Conservation (phyloP, 805 yeast species). For the Kockiozyma suomiensis region DNA sequence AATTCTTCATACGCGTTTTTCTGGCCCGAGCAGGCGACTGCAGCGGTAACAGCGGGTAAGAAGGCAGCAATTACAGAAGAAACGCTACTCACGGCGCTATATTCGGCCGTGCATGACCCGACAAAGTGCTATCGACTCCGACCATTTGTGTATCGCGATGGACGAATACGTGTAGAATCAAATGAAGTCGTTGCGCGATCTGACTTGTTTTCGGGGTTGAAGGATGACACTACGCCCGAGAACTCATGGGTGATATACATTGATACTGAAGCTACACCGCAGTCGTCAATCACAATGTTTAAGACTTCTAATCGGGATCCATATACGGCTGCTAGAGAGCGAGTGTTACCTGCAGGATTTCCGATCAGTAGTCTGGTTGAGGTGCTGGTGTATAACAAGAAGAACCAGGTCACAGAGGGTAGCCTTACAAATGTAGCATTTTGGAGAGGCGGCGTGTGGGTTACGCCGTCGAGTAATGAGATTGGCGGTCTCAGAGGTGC, state of each 20-base stretch:
- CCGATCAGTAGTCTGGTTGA: slow-evolving; percentile 48
- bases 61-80: neutral
- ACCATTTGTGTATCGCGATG: slow-evolving; percentile 12
- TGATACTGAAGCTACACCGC: slow-evolving; percentile 54
- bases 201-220: slow-evolving; percentile 29
- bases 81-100: slow-evolving; percentile 18
- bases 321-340: slow-evolving; percentile 63
- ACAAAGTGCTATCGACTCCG: slow-evolving; percentile 21
- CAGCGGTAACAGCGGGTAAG: neutral
- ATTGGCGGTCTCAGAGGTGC: slow-evolving; percentile 86
- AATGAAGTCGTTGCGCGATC: slow-evolving; percentile 2
- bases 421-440: slow-evolving; percentile 81
- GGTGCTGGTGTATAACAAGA: slow-evolving; percentile 67
- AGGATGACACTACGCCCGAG: slow-evolving; percentile 19
- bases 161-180: slow-evolving; percentile 22
- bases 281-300: slow-evolving; percentile 80
- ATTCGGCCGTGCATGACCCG: slow-evolving; percentile 22
- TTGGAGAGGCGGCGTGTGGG: slow-evolving; percentile 58
- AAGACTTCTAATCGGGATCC: slow-evolving; percentile 76
- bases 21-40: slow-evolving; percentile 23
- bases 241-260: slow-evolving; percentile 63
- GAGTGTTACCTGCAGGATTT: slow-evolving; percentile 45
- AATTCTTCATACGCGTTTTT: slow-evolving; percentile 21
- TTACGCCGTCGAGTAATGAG: slow-evolving; percentile 73
- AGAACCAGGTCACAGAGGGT: slow-evolving; percentile 72